Evolutionary conservation across 2,329 filamentous ascomycete species (phyloP), one percentile per base, ranked within the genome.

Genomic region (Colletotrichum acutatum): DNA sequence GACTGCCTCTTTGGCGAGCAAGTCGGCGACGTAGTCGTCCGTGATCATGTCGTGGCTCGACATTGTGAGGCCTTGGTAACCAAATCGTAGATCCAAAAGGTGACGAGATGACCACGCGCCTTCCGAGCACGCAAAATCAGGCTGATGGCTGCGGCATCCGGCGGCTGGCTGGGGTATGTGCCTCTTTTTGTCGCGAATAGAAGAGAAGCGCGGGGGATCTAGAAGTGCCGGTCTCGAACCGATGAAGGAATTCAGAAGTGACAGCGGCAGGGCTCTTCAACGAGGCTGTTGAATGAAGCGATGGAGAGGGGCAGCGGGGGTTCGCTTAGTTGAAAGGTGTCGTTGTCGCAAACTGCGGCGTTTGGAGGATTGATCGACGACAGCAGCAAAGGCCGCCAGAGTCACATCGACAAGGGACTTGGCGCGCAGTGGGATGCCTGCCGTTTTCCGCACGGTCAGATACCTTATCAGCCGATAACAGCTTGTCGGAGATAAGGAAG

Each of bases 1-100:
- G 7, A 92, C 84, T 1, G 95, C 95, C 82, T 98, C 95, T 76
- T 93, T 90, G 63, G 91, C 90, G 46, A 98, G 87, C n/a, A 98
- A 85, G 60, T 89, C 88, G 19, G 94, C 94, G 75, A 98, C 91
- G 78, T 95, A 95, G 64, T 94, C 93, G 79, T 97, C 94, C 24
- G 91, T 91, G 59, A 92, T 81, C 28, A 89, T 79, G n/a, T 87
- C 84, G 75, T 89, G 83, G 66, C 85, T 84, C 12, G 82, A 68
- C 84, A 86, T 87, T 30, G n/a, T 53, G 32, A 3, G n/a, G 1
- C 19, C 16, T 12, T 19, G 8, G 9, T 58, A 5, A 4, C 52
- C 16, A 56, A 53, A 9, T 9, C 30, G 8, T 63, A 3, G 28
- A 49, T 46, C 5, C 22, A 30, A 54, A 28, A 57, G 22, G 62